phyloP scores from a whole-genome alignment of 2,329 filamentous ascomycete species.

The Cladosporium sp. region DNA sequence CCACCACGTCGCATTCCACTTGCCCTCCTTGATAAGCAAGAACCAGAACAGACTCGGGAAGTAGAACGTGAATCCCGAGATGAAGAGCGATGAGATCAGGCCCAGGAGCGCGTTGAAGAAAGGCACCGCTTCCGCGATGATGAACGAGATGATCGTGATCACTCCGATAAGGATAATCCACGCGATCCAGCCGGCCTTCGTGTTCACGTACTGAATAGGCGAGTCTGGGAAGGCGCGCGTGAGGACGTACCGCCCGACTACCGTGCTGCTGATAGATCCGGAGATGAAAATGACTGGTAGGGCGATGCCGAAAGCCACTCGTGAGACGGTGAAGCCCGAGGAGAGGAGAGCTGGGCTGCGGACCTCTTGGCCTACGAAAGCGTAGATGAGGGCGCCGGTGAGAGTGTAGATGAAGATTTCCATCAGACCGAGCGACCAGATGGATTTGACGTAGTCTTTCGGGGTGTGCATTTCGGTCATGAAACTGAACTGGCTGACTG shows the following conservation, averaged over 20 bases:
- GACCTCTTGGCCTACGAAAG: slow-evolving; percentile 56
- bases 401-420: slow-evolving; percentile 60
- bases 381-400: slow-evolving; percentile 62
- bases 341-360: slow-evolving; percentile 62
- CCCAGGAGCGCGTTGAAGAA: slow-evolving; percentile 64
- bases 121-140: slow-evolving; percentile 67
- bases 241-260: slow-evolving; percentile 51
- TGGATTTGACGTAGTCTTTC: slow-evolving; percentile 53
- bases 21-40: slow-evolving; percentile 42
- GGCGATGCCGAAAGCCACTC: slow-evolving; percentile 64
- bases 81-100: slow-evolving; percentile 57
- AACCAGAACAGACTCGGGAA: slow-evolving; percentile 35
- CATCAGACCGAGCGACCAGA: slow-evolving; percentile 55
- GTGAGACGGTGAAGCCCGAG: slow-evolving; percentile 50
- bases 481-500: slow-evolving; percentile 59
- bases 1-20: slow-evolving; percentile 40
- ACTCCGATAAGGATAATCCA: slow-evolving; percentile 56
- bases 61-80: slow-evolving; percentile 54
- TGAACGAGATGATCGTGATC: slow-evolving; percentile 58
- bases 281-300: slow-evolving; percentile 68
- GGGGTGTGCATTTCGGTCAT: slow-evolving; percentile 62
- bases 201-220: slow-evolving; percentile 38
- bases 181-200: slow-evolving; percentile 41
- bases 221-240: slow-evolving; percentile 56
- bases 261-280: slow-evolving; percentile 62